Conservation (phyloP, 208 protist genomes). For the Phytomonas francai region DNA sequence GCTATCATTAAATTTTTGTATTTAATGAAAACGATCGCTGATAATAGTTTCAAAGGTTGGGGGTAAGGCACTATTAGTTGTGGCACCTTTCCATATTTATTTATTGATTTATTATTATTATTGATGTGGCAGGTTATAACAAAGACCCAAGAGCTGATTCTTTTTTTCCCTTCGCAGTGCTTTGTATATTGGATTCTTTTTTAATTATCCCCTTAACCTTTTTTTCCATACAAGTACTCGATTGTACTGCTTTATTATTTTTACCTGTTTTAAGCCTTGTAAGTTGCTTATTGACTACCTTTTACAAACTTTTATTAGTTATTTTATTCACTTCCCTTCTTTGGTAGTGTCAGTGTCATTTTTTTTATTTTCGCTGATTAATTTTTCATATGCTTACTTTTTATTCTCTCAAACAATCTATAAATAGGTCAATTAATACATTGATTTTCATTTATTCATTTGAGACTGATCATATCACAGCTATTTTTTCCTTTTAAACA, state of each 20-base stretch:
- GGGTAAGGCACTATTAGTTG: too few relatives aligned
- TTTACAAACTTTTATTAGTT: neutral
- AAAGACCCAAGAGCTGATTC: too few relatives aligned
- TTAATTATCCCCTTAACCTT: slow-evolving; percentile 3
- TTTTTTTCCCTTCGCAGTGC: too few relatives aligned
- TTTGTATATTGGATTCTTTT: neutral
- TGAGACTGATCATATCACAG: too few relatives aligned
- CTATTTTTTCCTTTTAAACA: too few relatives aligned
- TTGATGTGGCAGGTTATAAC: too few relatives aligned
- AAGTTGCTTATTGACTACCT: neutral
- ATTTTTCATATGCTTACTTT: neutral
- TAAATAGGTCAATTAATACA: slow-evolving; percentile 2
- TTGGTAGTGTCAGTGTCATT: slow-evolving; percentile 4
- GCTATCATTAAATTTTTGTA: too few relatives aligned
- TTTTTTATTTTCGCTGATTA: neutral
- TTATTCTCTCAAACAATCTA: slow-evolving; percentile 5
- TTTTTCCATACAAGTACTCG: slow-evolving; percentile 12
- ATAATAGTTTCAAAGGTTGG: too few relatives aligned
- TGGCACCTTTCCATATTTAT: too few relatives aligned
- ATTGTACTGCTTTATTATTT: neutral
- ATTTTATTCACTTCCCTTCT: slow-evolving; percentile 3
- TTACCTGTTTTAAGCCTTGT: slow-evolving; percentile 6
- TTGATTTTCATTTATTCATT: neutral
- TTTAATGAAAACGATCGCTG: too few relatives aligned
- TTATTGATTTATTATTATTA: too few relatives aligned